Conservation (phyloP, 1,139 yeast species). For the Pneumocystis carinii region DNA sequence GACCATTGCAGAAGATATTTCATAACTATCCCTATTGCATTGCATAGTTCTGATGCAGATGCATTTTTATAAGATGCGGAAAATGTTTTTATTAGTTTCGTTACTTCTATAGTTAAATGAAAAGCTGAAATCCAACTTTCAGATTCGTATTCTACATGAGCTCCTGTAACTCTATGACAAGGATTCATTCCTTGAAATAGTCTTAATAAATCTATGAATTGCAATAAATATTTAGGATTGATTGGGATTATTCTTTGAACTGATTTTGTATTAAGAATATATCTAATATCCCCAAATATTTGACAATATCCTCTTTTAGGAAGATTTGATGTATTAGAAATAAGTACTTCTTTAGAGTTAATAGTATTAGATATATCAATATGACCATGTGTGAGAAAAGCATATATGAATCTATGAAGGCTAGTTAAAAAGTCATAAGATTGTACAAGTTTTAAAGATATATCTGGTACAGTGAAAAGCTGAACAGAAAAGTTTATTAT, state of each 20-base stretch:
- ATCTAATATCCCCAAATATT: slow-evolving; percentile 69
- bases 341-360: slow-evolving; percentile 23
- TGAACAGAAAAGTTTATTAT: slow-evolving; percentile 72
- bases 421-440: slow-evolving; percentile 53
- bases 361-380: slow-evolving; percentile 37
- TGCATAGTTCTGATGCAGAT: slow-evolving; percentile 1
- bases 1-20: slow-evolving; percentile 22
- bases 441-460: slow-evolving; percentile 51
- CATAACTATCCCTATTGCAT: slow-evolving; percentile 18
- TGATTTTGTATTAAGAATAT: slow-evolving; percentile 21
- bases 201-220: slow-evolving; percentile 46
- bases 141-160: slow-evolving; percentile 82
- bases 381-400: slow-evolving; percentile 45
- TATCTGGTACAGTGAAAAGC: slow-evolving; percentile 68
- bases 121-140: slow-evolving; percentile 74
- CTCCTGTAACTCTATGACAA: slow-evolving; percentile 55
- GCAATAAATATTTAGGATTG: slow-evolving; percentile 20
- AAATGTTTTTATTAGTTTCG: slow-evolving; percentile 26
- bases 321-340: slow-evolving; percentile 29
- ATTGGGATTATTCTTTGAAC: slow-evolving; percentile 27
- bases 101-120: slow-evolving; percentile 44
- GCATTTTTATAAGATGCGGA: slow-evolving; percentile 23
- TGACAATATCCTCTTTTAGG: slow-evolving; percentile 76
- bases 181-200: slow-evolving; percentile 74
- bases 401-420: slow-evolving; percentile 51